Evolutionary conservation across 768 basidiomycete species (phyloP).

Genomic region (Sarcodon sp.): DNA sequence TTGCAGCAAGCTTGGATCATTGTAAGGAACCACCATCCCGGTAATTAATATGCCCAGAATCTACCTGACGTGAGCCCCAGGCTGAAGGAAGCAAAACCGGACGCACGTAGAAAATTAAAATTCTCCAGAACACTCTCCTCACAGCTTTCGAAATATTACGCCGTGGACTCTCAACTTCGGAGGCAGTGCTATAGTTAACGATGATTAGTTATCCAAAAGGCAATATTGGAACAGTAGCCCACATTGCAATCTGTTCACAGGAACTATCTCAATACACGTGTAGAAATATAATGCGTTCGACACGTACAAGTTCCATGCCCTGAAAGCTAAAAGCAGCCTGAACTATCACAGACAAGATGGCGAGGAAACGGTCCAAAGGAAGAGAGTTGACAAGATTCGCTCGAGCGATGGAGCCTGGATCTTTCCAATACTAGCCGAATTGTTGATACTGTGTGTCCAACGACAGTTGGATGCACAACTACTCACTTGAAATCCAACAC

Average conservation of each 20-base stretch:
- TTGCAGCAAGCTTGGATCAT: slow-evolving; percentile 11
- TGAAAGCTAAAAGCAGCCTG: neutral
- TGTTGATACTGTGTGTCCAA: neutral
- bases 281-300: too few relatives aligned
- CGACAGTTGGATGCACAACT: slow-evolving; percentile 12
- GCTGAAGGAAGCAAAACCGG: too few relatives aligned
- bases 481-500: slow-evolving; percentile 12
- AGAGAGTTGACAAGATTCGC: neutral
- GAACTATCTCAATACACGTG: too few relatives aligned
- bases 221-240: neutral
- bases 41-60: slow-evolving; percentile 23
- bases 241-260: neutral
- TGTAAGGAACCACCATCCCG: slow-evolving; percentile 20
- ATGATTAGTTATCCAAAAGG: neutral
- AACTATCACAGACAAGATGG: neutral
- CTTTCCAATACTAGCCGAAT: slow-evolving; percentile 7
- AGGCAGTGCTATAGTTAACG: slow-evolving; percentile 10
- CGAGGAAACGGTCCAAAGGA: slow-evolving; percentile 1
- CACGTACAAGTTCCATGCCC: neutral
- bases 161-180: slow-evolving; percentile 23
- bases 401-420: slow-evolving; percentile 17
- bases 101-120: slow-evolving; percentile 24
- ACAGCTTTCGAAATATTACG: slow-evolving; percentile 28
- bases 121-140: slow-evolving; percentile 32
- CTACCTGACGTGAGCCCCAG: too few relatives aligned